Evolutionary conservation across 257 asterid genomes (phyloP), one percentile per base, ranked within the genome.

Genomic region (Nicotiana obtusifolia): DNA sequence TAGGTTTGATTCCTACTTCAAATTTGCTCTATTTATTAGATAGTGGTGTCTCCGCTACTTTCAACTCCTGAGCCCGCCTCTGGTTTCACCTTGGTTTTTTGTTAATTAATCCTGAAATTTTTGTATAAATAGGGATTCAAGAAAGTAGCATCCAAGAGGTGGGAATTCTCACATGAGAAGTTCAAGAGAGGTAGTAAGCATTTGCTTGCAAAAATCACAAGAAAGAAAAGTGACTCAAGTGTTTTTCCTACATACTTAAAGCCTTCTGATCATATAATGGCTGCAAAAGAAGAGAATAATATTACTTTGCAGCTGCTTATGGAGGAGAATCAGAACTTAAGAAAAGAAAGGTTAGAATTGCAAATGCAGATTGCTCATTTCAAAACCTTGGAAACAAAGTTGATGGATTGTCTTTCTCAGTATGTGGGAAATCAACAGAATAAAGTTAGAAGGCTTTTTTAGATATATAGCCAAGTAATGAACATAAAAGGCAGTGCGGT

Each of bases 151-250:
- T 59, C 93, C 0, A 89, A 88, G 52, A 86, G 90, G 67, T 89
- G 93, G 92, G 94, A 90, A 81, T 92, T 89, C 37, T 90, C 82
- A 86, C 97, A 92, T 19, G 90, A 86, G 52, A 88, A 92, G 71
- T 90, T 90, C 81, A 82, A 71, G 82, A 86, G 82, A 61, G 97
- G 91, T 28, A 49, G 67, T 62, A 83, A 86, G 52, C 84, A 90
- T 81, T 78, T 89, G 71, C 90, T 91, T 30, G 64, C 9, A 75
- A 91, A 90, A 82, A 91, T 90, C 49, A 84, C 79, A 16, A 80
- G 91, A 61, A 91, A 87, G 85, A 91, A 84, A 62, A 86, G 89
- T 76, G 90, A 86, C 71, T 84, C 90, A 3, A 85, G 90, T 69
- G 88, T 60, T 16, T 91, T 87, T 47, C 93, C 93, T 0, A 81